Percentiles rank a stretch among this genome's conserved stretches.
These are phyloP conservation scores for Myxozyma monticola DNA, from an alignment of 805 yeast genomes.

Conservation along the genomic window DNA sequence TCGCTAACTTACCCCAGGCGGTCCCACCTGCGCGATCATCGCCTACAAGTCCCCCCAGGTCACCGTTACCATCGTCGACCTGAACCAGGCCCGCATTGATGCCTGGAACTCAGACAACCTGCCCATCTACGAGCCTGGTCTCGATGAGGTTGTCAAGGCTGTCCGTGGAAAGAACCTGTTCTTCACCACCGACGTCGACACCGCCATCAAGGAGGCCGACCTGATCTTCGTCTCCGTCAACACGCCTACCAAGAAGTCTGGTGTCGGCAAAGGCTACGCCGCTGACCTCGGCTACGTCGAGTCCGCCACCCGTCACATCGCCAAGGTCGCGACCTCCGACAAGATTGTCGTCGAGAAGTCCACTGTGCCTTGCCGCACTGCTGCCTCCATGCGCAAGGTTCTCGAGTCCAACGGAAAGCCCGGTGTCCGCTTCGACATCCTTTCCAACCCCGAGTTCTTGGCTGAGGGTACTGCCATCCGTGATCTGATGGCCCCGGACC, in stretches of 20 bases:
- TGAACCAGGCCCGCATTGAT: constrained; percentile 35
- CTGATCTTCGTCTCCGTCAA: constrained; percentile 38
- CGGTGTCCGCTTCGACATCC: constrained; percentile 36
- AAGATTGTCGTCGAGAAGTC: constrained; percentile 38
- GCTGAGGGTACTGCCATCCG: constrained; percentile 38
- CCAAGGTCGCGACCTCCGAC: constrained; percentile 35
- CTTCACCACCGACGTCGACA: constrained; percentile 37
- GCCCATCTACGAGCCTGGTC: constrained; percentile 39
- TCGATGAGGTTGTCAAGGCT: constrained; percentile 35
- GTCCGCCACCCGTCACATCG: constrained; percentile 38
- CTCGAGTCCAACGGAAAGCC: constrained; percentile 37
- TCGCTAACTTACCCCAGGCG: constrained; percentile 25
- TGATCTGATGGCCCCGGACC: constrained; percentile 36
- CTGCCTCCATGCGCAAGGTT: constrained; percentile 36
- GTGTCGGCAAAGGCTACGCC: constrained; percentile 37
- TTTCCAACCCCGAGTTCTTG: constrained; percentile 38
- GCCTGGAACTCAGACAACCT: constrained; percentile 38
- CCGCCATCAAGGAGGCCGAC: constrained; percentile 36
- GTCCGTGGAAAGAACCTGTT: constrained; percentile 36
- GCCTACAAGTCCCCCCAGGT: constrained; percentile 35
- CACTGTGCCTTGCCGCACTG: constrained; percentile 39
- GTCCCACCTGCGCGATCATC: constrained; percentile 38
- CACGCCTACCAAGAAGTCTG: constrained; percentile 38
- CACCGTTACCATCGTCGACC: constrained; percentile 36
- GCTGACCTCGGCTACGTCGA: constrained; percentile 38